Percentiles rank a stretch among this genome's conserved stretches.
Conservation (phyloP, 768 basidiomycete genomes). For the Pleurotus salmoneostramineus region DNA sequence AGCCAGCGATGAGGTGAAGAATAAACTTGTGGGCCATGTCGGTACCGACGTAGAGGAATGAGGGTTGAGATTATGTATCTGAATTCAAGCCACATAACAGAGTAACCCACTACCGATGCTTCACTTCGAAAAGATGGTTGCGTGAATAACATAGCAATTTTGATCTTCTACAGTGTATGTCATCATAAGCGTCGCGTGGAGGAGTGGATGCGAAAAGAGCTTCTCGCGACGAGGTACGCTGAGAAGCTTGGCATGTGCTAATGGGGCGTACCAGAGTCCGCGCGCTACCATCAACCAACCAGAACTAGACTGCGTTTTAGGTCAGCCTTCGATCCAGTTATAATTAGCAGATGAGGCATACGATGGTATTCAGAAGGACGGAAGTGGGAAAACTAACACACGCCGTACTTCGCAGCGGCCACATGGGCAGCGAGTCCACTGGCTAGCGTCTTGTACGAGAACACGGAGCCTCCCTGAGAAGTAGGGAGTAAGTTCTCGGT, state of each 20-base stretch:
- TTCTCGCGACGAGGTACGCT: not conserved
- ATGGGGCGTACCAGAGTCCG: not conserved
- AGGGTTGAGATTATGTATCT: too few species aligned
- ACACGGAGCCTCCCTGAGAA: conserved; percentile 33
- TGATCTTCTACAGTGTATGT: not conserved
- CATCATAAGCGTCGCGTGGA: not conserved
- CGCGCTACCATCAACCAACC: too few species aligned
- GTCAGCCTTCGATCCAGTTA: not conserved
- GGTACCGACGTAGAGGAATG: not conserved
- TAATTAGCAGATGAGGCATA: not conserved
- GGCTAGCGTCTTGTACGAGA: conserved; percentile 38
- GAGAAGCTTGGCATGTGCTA: not conserved
- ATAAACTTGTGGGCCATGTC: not conserved
- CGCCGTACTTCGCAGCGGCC: conserved; percentile 39
- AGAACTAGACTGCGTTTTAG: too few species aligned
- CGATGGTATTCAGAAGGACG: not conserved
- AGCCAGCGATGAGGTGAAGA: not conserved
- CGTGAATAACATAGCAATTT: too few species aligned
- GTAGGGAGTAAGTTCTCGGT: not conserved
- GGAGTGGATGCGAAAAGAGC: not conserved
- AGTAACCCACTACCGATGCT: too few species aligned
- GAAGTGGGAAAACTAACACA: conserved; percentile 18
- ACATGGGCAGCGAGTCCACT: conserved; percentile 40
- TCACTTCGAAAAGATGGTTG: too few species aligned
- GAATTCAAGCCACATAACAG: too few species aligned